Percentiles rank a stretch among this genome's conserved stretches.
phyloP scores from a whole-genome alignment of 768 basidiomycete species.

The Kwoniella heveanensis region DNA sequence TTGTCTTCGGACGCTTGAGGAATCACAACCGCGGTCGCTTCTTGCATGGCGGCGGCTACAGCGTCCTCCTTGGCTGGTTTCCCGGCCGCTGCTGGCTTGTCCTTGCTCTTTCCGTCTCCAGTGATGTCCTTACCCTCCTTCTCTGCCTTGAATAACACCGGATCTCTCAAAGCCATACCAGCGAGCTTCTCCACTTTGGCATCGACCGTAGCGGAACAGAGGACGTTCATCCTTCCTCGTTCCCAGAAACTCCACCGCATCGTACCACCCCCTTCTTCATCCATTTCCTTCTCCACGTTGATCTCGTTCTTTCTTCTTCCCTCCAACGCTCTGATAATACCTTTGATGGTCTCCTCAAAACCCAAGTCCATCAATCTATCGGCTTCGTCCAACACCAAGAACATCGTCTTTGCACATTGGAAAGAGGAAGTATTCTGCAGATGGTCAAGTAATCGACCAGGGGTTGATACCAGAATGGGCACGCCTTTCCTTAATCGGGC shows the following conservation, averaged over 20 bases:
- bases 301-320: slow-evolving; percentile 74
- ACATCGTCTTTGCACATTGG: slow-evolving; percentile 87
- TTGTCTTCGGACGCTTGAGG: slow-evolving; percentile 56
- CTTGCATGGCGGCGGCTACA: slow-evolving; percentile 28
- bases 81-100: slow-evolving; percentile 14
- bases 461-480: slow-evolving; percentile 92
- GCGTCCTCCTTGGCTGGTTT: slow-evolving; percentile 52
- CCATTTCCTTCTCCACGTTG: slow-evolving; percentile 60
- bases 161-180: slow-evolving; percentile 74
- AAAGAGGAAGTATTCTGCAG: slow-evolving; percentile 93
- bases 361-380: slow-evolving; percentile 97
- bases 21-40: slow-evolving; percentile 37
- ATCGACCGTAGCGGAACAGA: slow-evolving; percentile 95
- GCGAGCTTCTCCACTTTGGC: slow-evolving; percentile 94
- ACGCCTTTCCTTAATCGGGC: slow-evolving; percentile 89
- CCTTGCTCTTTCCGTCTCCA: slow-evolving; percentile 33
- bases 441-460: slow-evolving; percentile 92
- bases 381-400: slow-evolving; percentile 96
- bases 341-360: slow-evolving; percentile 91
- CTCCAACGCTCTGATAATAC: slow-evolving; percentile 83
- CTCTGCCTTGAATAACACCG: slow-evolving; percentile 78
- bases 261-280: slow-evolving; percentile 51
- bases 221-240: slow-evolving; percentile 71
- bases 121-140: slow-evolving; percentile 59
- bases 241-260: slow-evolving; percentile 55